These are phyloP conservation scores for Phyllosticta citriasiana DNA, from an alignment of 2,329 filamentous ascomycete genomes.

Conservation along the genomic window DNA sequence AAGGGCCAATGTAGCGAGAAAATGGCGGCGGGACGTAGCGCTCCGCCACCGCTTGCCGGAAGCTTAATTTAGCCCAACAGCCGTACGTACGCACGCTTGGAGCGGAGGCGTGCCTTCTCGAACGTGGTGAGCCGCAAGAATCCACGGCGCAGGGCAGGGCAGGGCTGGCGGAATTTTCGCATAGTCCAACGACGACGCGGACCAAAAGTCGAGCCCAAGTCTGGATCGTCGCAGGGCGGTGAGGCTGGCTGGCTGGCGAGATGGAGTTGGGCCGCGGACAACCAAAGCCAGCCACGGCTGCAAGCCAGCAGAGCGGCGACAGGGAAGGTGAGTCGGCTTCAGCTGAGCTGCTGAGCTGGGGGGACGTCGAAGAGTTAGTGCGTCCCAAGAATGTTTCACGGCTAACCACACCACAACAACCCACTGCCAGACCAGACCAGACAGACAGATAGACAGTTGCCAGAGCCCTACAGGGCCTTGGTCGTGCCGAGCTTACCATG, in stretches of 20 bases:
- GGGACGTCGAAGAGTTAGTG: not conserved
- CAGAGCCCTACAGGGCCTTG: not conserved
- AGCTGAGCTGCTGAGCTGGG: not conserved
- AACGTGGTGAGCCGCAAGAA: not conserved
- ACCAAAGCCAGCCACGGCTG: not conserved
- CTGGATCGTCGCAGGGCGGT: not conserved
- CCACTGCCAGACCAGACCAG: not conserved
- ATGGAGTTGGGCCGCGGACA: not conserved
- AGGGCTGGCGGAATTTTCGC: not conserved
- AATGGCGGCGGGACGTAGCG: not conserved
- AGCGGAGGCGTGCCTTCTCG: not conserved
- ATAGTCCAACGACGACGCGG: not conserved
- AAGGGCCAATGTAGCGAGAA: not conserved
- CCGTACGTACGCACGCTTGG: not conserved
- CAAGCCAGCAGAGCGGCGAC: not conserved
- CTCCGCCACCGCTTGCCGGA: not conserved
- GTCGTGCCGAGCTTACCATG: not conserved
- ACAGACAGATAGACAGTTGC: not conserved
- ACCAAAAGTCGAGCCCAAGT: not conserved
- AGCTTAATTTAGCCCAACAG: not conserved
- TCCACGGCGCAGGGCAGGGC: no score
- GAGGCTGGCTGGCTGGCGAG: not conserved
- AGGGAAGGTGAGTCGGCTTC: not conserved
- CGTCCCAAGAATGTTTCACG: not conserved
- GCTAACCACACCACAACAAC: no score